Base-by-base conservation (phyloP, 139 green algal genomes). In the Micractinium sp. region DNA sequence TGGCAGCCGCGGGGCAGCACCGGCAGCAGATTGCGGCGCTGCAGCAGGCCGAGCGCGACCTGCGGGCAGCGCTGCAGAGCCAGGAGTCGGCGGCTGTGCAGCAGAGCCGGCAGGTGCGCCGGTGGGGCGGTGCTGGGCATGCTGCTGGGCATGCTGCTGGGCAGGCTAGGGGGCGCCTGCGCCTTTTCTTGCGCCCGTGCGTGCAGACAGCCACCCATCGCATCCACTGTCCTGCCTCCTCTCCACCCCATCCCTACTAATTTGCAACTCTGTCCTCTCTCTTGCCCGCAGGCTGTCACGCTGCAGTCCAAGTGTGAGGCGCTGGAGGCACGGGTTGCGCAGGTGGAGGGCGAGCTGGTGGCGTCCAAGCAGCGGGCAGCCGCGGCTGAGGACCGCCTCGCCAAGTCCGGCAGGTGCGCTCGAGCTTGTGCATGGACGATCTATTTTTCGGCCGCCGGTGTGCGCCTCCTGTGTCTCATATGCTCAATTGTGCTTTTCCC, bases 1-100 rank as follows among this genome's bases (percentile, higher is more conserved):
- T 86, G 39, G 33, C 36, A 29, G 53, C 38, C 29, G 36, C 77
- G n/a, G 84, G 85, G 39, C 38, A 88, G 83, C 88, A 91, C 35
- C 88, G 89, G 23, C 38, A 86, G 61, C 36, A 33, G 78, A 2
- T 71, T 29, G 78, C 77, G 12, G 39, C 78, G 9, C 31, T 76
- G 75, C 83, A 89, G 36, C 39, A 88, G 12, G 41, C 76, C 14
- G 73, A 90, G 7, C 47, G 84, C 1, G 71, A 89, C 14, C 66
- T 89, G 53, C 69, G 79, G 25, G 73, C 53, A 35, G 89, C 85
- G 31, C 33, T 85, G 47, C 14, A 38, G 76, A 15, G 63, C 22
- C 63, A 73, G 15, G 78, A 90, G 69, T 79, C 84, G 20, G 19
- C 47, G 0, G 53, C 35, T 14, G 87, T 78, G 7, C 35, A 83